Evolutionary conservation across 257 asterid genomes (phyloP), one percentile per base, ranked within the genome.

Genomic region (Vinca minor): DNA sequence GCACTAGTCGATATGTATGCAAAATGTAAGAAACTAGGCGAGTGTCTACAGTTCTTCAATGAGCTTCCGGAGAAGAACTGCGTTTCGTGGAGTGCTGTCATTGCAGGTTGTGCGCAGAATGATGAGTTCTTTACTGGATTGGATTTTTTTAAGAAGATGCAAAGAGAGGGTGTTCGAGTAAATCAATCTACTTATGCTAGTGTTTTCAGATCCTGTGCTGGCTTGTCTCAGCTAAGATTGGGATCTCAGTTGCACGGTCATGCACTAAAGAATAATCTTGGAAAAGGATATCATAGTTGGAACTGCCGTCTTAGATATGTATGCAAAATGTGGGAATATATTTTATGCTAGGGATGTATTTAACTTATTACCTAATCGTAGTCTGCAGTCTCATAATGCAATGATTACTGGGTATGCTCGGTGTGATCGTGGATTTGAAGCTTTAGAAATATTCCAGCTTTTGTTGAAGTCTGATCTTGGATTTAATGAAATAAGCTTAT

Each of bases 21-120:
- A 20, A 91, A 91, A 73, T 85, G 97, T 81, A 87, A 81, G 86
- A 84, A 75, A 58, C 64, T 88, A 65, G 38, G 75, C 55, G 91
- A 85, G 39, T 83, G 95, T 0, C 10, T 82, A 36, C 28, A 53
- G 20, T 73, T 84, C 69, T 87, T 91, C 25, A 1, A 64, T 58
- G 74, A 80, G 34, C 89, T 91, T 86, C 84, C 87, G 0, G 83
- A 72, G 59, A 91, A 77, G 77, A 88, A 85, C 35, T 78, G 83
- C 87, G 94, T 91, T 66, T 81, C 96, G 1, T 91, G 97, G 97
- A 90, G 97, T 10, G 97, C 97, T 23, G 45, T 78, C 21, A 84
- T 91, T 36, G 97, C 95, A 2, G 95, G 95, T 15, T 73, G 85
- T 49, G 74, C 77, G 64, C 96, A 91, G 73, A 91, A 85, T 41